Percentiles rank a stretch among this genome's conserved stretches.
phyloP scores from a whole-genome alignment of 2,329 filamentous ascomycete genomes.

The Ophioceras dolichostomum region DNA sequence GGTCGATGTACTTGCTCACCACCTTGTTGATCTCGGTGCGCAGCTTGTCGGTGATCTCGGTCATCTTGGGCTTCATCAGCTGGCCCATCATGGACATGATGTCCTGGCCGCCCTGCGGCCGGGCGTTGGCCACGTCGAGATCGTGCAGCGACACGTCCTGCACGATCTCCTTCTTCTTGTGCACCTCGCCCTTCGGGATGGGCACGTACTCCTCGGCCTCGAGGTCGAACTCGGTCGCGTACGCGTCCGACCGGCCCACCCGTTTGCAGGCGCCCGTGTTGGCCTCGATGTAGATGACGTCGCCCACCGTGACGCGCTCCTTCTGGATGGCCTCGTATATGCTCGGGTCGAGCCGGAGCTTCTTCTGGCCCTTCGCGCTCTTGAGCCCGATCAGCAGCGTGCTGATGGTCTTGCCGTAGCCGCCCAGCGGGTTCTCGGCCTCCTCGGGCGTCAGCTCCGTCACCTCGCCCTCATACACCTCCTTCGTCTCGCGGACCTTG shows the following conservation, averaged over 20 bases:
- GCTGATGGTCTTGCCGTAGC: conserved; percentile 95
- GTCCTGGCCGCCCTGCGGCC: conserved; percentile 93
- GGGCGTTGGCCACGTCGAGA: conserved; percentile 86
- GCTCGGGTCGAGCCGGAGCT: conserved; percentile 88
- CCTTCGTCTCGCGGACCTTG: conserved; percentile 95
- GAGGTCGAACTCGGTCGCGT: conserved; percentile 95
- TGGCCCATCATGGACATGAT: conserved; percentile 99
- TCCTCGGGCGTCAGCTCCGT: conserved; percentile 96
- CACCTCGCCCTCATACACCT: conserved; percentile 98
- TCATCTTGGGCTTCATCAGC: conserved; percentile 99
- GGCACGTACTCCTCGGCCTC: conserved; percentile 99
- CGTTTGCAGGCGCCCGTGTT: conserved; percentile 98
- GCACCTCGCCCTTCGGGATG: conserved; percentile 95
- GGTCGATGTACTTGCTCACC: conserved; percentile 97
- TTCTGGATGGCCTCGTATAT: conserved; percentile 99
- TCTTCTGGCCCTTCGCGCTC: conserved; percentile 94
- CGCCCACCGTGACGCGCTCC: conserved; percentile 88
- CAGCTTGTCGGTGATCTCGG: conserved; percentile 97
- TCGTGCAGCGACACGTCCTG: conserved; percentile 97
- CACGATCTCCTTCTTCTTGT: conserved; percentile 99
- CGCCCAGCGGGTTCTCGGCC: conserved; percentile 91
- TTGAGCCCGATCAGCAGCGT: conserved; percentile 90
- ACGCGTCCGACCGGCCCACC: conserved; percentile 90
- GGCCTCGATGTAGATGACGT: conserved; percentile 98
- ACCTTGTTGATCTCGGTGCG: conserved; percentile 97